A percentile compares a stretch with the other conserved stretches of the same genome.
Evolutionary conservation across 2,329 filamentous ascomycete species (phyloP).

Genomic region (Neonectria ditissima): DNA sequence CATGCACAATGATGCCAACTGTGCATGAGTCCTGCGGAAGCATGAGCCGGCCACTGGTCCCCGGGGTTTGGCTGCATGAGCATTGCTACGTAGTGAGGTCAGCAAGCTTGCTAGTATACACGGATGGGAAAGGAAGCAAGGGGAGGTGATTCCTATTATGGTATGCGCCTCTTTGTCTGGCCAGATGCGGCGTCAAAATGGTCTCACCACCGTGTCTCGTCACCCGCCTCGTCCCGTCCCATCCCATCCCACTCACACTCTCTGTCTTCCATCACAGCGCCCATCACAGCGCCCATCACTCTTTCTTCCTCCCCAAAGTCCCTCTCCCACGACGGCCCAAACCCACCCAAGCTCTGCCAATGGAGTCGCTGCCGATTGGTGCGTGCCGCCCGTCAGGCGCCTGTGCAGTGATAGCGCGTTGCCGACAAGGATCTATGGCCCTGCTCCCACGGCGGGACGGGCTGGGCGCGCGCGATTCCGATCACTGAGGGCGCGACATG

Average conservation of each 20-base stretch:
- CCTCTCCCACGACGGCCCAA: neutral
- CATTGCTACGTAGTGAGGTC: neutral
- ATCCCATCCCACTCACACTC: slow-evolving; percentile 1
- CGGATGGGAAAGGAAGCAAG: no score
- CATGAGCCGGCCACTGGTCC: neutral
- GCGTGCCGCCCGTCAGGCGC: slow-evolving; percentile 39
- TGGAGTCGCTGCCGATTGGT: slow-evolving; percentile 41
- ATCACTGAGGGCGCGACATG: slow-evolving; percentile 40
- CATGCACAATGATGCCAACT: slow-evolving; percentile 22
- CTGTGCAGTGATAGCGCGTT: slow-evolving; percentile 37
- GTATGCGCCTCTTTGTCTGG: slow-evolving; percentile 16
- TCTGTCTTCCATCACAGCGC: no score
- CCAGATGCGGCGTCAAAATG: slow-evolving; percentile 32
- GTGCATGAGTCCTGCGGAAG: slow-evolving; percentile 11
- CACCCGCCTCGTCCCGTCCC: slow-evolving; percentile 10
- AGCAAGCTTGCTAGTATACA: no score
- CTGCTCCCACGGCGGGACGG: slow-evolving; percentile 20
- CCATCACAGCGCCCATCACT: neutral
- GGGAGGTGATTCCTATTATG: neutral
- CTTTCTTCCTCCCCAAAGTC: neutral
- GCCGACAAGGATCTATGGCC: neutral
- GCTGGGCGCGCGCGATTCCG: slow-evolving; percentile 33
- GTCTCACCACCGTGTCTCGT: slow-evolving; percentile 36
- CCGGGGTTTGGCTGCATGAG: neutral
- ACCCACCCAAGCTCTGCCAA: neutral